Evolutionary conservation across 441 rosid genomes (phyloP).

Genomic region (Adansonia gregorii): DNA sequence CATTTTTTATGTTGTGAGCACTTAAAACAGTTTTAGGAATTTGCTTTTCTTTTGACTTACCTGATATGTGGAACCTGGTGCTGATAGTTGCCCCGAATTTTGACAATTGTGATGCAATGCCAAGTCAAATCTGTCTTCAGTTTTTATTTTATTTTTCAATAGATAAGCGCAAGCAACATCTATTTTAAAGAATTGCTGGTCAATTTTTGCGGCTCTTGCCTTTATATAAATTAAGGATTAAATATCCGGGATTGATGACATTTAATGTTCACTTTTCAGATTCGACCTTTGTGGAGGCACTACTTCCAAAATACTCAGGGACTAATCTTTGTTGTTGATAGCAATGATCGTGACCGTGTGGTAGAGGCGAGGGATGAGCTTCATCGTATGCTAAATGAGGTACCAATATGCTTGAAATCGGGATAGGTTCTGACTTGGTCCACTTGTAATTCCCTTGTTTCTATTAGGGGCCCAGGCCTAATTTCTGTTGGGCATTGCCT

Average conservation of each 20-base stretch:
- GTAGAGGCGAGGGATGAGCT: conserved; percentile 72
- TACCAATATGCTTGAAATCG: conserved; percentile 9
- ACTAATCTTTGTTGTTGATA: conserved; percentile 69
- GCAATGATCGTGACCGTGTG: conserved; percentile 66
- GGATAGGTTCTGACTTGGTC: not conserved
- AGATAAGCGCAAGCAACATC: not conserved
- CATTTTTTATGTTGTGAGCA: not conserved
- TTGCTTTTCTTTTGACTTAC: not conserved
- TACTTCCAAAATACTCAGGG: conserved; percentile 72
- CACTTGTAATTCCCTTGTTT: not conserved
- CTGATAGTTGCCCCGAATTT: not conserved
- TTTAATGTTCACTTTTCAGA: not conserved
- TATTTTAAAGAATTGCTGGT: not conserved
- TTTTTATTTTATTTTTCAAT: not conserved
- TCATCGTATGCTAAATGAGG: conserved; percentile 76
- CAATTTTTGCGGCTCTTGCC: not conserved
- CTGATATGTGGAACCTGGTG: not conserved
- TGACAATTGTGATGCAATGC: not conserved
- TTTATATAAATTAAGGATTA: not conserved
- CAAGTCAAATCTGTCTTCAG: not conserved
- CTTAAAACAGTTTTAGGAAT: not conserved
- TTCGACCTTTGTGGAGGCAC: conserved; percentile 71
- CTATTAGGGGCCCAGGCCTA: not conserved
- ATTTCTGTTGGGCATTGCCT: not conserved
- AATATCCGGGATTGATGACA: not conserved